Conservation (phyloP, 2,329 filamentous ascomycete species). For the Lithohypha guttulata region DNA sequence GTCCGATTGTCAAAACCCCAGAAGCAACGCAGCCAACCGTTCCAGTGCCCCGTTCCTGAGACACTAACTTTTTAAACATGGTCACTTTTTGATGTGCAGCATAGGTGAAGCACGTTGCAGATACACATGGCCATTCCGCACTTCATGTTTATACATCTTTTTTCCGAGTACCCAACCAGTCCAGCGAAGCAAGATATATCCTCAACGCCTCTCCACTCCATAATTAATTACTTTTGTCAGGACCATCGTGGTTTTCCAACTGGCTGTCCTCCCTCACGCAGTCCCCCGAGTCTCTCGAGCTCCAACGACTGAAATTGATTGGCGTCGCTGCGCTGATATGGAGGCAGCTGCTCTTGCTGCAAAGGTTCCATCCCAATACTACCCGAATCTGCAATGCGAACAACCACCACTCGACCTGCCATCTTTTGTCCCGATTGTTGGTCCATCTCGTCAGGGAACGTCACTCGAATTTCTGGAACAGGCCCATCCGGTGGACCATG, state of each 20-base stretch:
- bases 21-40: too few species aligned
- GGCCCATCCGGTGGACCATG: constrained; percentile 64
- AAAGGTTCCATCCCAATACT: constrained; percentile 81
- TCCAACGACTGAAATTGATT: constrained; percentile 86
- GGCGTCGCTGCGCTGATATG: constrained; percentile 73
- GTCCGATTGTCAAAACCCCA: too few species aligned
- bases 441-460: constrained; percentile 91
- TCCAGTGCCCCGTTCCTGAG: too few species aligned
- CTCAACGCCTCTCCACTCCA: too few species aligned
- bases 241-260: constrained; percentile 10
- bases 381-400: constrained; percentile 77
- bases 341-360: constrained; percentile 60
- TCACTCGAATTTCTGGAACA: constrained; percentile 96
- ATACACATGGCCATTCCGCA: too few species aligned
- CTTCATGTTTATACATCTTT: too few species aligned
- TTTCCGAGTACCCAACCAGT: too few species aligned
- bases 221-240: too few species aligned
- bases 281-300: constrained; percentile 83
- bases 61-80: too few species aligned
- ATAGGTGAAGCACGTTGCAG: too few species aligned
- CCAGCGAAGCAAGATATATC: too few species aligned
- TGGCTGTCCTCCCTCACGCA: constrained; percentile 68
- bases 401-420: constrained; percentile 81
- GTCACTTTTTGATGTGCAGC: too few species aligned
- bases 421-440: constrained; percentile 57